Conservation (phyloP, 257 asterid genomes). For the Petrea volubilis region DNA sequence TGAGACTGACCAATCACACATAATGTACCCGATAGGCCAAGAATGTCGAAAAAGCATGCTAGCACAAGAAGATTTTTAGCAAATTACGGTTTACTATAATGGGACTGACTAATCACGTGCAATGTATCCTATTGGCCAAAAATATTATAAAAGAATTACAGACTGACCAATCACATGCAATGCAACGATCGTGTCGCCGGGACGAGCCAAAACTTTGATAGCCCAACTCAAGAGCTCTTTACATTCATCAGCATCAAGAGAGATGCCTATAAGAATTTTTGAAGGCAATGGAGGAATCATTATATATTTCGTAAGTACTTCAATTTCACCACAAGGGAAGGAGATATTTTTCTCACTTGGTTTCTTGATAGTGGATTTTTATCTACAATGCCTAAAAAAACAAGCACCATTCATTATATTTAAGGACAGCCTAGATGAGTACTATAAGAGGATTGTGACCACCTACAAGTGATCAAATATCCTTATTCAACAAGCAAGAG, state of each 20-base stretch:
- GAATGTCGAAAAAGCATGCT: too few relatives aligned
- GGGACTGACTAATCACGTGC: too few relatives aligned
- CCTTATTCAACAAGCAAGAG: slow-evolving; percentile 60
- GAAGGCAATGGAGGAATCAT: slow-evolving; percentile 44
- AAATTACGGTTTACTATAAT: too few relatives aligned
- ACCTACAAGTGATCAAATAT: slow-evolving; percentile 37
- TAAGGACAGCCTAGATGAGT: slow-evolving; percentile 5
- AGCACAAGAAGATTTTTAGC: too few relatives aligned
- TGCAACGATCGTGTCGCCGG: slow-evolving; percentile 69
- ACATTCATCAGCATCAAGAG: slow-evolving; percentile 59
- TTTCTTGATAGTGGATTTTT: slow-evolving; percentile 13
- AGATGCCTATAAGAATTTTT: slow-evolving; percentile 69
- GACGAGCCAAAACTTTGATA: slow-evolving; percentile 51
- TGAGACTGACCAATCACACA: too few relatives aligned
- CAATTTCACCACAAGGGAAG: neutral
- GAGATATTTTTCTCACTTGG: slow-evolving; percentile 20
- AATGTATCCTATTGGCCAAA: too few relatives aligned
- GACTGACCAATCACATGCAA: slow-evolving; percentile 68
- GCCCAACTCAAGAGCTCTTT: slow-evolving; percentile 66
- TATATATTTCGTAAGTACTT: neutral
- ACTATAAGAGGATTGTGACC: slow-evolving; percentile 29
- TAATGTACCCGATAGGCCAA: too few relatives aligned
- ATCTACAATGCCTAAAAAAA: slow-evolving; percentile 13
- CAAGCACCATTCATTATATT: slow-evolving; percentile 17
- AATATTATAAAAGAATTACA: too few relatives aligned